Base-by-base conservation (phyloP, 2,329 filamentous ascomycete species). In the Arthrobotrys musiformis region DNA sequence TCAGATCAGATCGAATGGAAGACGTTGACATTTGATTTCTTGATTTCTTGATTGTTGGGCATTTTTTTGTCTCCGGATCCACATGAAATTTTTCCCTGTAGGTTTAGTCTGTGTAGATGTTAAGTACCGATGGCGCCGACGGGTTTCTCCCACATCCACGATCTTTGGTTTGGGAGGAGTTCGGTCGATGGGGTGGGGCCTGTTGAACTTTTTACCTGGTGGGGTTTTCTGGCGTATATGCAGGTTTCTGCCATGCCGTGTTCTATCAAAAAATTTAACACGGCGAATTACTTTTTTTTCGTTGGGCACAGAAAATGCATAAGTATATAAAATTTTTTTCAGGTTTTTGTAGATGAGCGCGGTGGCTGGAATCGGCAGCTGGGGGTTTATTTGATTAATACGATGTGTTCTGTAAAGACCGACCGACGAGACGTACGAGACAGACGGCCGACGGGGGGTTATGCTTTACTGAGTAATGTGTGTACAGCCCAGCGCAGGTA, bases 111-210 rank as follows among this genome's bases (percentile, higher is more conserved):
- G 7, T 15, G 7, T 28, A 28, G 37, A 15, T 19, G 24, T 11
- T 8, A 26, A 19, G 50, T 54, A 33, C 50, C 26, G 50, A 54
- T 50, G 46, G 46, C 22, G 46, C 46, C 46, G 46, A 50, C 24
- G 13, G 46, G 28, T 35, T 35, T 11, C 30, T 11, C 30, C 5
- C n/a, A n/a, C 7, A 4, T 15, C 46, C 48, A 52, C 48, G 48
- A 52, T 52, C 26, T 19, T n/a, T n/a, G n/a, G n/a, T n/a, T 30
- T 54, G 50, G 50, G 50, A 56, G 50, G 50, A 56, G 50, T 56
- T 56, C 50, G 15, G 50, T 56, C 15, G 28, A 9, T 2, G 1
- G 7, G 24, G 30, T 19, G 5, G 3, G n/a, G 42, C 9, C 9
- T 6, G 42, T 46, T 5, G 5, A n/a, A 15, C 9, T 42, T 42